phyloP scores from a whole-genome alignment of 2,329 filamentous ascomycete species.

The Colletotrichum acutatum region DNA sequence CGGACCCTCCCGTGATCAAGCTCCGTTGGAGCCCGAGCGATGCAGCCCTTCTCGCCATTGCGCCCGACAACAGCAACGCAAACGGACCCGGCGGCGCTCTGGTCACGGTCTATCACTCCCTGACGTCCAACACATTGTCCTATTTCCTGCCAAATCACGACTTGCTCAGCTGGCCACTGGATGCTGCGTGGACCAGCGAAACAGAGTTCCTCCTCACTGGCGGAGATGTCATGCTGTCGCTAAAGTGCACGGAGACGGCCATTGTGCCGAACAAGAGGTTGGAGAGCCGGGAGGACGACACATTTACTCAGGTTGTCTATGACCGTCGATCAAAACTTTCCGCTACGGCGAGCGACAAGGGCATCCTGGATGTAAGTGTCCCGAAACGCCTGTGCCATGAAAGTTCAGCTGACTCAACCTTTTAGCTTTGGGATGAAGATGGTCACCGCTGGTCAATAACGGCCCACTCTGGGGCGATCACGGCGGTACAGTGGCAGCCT shows the following conservation, averaged over 20 bases:
- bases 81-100: constrained; percentile 54
- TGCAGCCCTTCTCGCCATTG: constrained; percentile 66
- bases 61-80: constrained; percentile 56
- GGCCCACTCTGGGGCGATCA: constrained; percentile 69
- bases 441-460: constrained; percentile 66
- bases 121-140: constrained; percentile 55
- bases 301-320: constrained; percentile 65
- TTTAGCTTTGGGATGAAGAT: constrained; percentile 64
- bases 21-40: constrained; percentile 70
- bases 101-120: constrained; percentile 64
- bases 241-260: constrained; percentile 57
- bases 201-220: constrained; percentile 69
- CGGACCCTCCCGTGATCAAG: constrained; percentile 71
- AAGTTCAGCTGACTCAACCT: constrained; percentile 18
- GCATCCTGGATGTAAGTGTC: constrained; percentile 67
- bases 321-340: constrained; percentile 64
- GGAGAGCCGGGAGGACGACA: constrained; percentile 64
- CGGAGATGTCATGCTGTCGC: constrained; percentile 62
- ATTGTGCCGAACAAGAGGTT: constrained; percentile 62
- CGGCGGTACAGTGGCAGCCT: constrained; percentile 71
- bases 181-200: constrained; percentile 70
- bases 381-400: constrained; percentile 30
- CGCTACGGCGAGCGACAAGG: constrained; percentile 70
- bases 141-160: constrained; percentile 62
- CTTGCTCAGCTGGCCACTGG: constrained; percentile 61